Base-by-base conservation (phyloP, 495 filamentous ascomycete species). In the Xylaria bambusicola region DNA sequence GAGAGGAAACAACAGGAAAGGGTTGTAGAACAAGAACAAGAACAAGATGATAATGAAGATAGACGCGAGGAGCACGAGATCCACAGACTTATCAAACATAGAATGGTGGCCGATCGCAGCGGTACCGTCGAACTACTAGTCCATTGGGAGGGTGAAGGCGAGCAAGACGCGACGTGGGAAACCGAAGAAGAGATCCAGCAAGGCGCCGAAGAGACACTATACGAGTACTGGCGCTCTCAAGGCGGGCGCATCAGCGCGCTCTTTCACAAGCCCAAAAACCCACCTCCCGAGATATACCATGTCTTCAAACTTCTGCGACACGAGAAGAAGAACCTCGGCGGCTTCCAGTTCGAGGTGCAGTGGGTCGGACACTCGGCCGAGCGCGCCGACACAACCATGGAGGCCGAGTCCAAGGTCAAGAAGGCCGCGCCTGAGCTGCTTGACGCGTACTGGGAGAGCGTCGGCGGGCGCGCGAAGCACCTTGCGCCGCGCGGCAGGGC, bases 291-390 rank as follows among this genome's bases (percentile, higher is more conserved):
- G 63, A 52, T 13, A 0, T 71, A 71, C 38, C 62, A 65, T 42
- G 66, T 68, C 6, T 68, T 54, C 31, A 68, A 60, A 26, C 48
- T 71, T 8, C 59, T 68, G 12, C 26, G 51, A 0, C 68, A 71
- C 35, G 54, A 68, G 27, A 68, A 55, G 56, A 68, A 59, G 8
- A 18, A 21, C 3, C 58, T 63, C 49, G 68, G 68, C 0, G 68
- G 68, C n/a, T 68, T 71, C 54, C 59, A 71, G 46, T 64, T 68
- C 45, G 68, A 68, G 58, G 66, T 71, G 7, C 68, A 71, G 23
- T 71, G 68, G 68, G 68, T 71, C 4, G 68, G 68, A 5, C 68
- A 71, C 41, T 56, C 66, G 13, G 8, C 59, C 1, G 62, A 50
- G 29, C 61, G 49, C 10, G 66, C 63, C 12, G 68, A 71, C 59